Evolutionary conservation across 352 stramenopile species (phyloP).

Genomic region (Phytophthora pseudosyringae): DNA sequence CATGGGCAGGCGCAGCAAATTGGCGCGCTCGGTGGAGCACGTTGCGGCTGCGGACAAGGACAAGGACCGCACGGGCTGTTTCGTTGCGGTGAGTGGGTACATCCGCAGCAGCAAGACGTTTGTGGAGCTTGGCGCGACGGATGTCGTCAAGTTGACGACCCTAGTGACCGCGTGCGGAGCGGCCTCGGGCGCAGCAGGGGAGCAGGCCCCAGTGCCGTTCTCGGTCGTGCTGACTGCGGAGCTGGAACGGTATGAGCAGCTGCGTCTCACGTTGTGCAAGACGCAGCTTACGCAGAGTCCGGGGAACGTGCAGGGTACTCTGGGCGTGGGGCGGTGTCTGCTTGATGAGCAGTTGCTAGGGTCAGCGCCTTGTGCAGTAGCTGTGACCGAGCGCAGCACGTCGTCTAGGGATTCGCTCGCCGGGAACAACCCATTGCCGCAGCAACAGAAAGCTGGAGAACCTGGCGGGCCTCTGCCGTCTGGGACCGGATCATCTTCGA

Average conservation of each 20-base stretch:
- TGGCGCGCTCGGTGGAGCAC: constrained; percentile 45
- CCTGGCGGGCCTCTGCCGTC: background rate
- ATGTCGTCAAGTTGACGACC: constrained; percentile 63
- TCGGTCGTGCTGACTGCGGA: constrained; percentile 61
- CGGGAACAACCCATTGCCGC: constrained; percentile 17
- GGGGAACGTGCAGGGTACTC: constrained; percentile 46
- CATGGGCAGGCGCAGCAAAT: constrained; percentile 56
- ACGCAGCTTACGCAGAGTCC: constrained; percentile 52
- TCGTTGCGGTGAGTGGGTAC: constrained; percentile 61
- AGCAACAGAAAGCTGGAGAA: constrained; percentile 22
- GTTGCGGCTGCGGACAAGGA: constrained; percentile 44
- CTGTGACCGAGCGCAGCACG: constrained; percentile 52
- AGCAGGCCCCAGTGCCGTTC: constrained; percentile 56
- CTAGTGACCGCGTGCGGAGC: constrained; percentile 41
- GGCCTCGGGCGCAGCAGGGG: constrained; percentile 16
- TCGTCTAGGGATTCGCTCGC: constrained; percentile 43
- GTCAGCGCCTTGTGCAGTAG: constrained; percentile 49
- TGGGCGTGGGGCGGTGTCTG: constrained; percentile 61
- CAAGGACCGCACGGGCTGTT: constrained; percentile 58
- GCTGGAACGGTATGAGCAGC: constrained; percentile 63
- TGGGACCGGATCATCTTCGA: constrained; percentile 21
- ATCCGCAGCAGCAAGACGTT: constrained; percentile 45
- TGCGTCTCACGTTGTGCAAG: constrained; percentile 73
- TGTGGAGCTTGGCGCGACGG: constrained; percentile 67
- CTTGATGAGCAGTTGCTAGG: constrained; percentile 61